Evolutionary conservation across 2,329 filamentous ascomycete genomes (phyloP).

Genomic region (Parastagonospora avenae): DNA sequence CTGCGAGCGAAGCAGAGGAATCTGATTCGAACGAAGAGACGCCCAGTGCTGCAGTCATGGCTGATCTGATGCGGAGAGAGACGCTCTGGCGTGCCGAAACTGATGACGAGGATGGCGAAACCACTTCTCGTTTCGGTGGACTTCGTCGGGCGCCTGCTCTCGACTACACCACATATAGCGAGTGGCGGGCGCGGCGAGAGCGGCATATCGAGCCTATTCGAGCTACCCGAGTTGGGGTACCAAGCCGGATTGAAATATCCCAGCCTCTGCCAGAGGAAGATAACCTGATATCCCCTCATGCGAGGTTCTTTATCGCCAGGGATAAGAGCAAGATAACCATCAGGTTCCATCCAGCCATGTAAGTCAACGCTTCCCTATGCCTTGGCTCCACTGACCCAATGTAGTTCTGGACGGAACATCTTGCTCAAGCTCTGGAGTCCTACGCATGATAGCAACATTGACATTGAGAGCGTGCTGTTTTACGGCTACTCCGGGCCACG

Average conservation of each 20-base stretch:
- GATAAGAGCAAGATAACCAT: constrained; percentile 86
- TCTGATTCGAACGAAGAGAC: constrained; percentile 44
- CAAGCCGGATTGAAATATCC: constrained; percentile 42
- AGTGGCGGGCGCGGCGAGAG: constrained; percentile 34
- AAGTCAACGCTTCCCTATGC: constrained; percentile 33
- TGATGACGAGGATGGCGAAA: constrained; percentile 47
- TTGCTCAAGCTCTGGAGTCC: constrained; percentile 90
- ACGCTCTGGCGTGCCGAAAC: constrained; percentile 44
- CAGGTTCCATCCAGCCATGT: constrained; percentile 79
- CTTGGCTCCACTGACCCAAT: constrained; percentile 2
- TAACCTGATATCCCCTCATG: constrained; percentile 70
- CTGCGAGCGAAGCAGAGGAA: constrained; percentile 42
- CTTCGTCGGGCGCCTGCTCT: constrained; percentile 31
- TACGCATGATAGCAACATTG: constrained; percentile 76
- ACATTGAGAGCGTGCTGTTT: constrained; percentile 84
- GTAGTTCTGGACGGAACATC: constrained; percentile 76
- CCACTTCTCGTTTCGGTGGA: constrained; percentile 24
- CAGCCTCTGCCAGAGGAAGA: constrained; percentile 23
- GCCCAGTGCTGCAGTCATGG: constrained; percentile 46
- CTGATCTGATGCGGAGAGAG: constrained; percentile 47
- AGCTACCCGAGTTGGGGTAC: constrained; percentile 35
- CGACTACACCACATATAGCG: constrained; percentile 29
- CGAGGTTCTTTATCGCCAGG: constrained; percentile 81
- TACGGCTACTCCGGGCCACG: constrained; percentile 85
- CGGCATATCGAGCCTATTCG: constrained; percentile 32